Evolutionary conservation across 495 filamentous ascomycete species (phyloP).

Genomic region (Daldinia bambusicola): DNA sequence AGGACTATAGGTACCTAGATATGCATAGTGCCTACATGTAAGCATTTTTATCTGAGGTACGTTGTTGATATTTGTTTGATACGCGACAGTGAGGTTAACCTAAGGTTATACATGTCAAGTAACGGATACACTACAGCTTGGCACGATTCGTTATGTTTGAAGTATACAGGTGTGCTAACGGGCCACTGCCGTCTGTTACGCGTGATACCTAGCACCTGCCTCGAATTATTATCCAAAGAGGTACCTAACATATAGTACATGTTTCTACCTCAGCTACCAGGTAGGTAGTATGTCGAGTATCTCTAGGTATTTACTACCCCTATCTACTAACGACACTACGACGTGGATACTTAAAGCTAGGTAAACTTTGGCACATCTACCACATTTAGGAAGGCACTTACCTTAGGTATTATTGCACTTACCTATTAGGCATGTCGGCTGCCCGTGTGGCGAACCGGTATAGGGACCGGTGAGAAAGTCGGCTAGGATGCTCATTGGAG

Average conservation of each 20-base stretch:
- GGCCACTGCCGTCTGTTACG: conserved; percentile 25
- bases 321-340: not conserved
- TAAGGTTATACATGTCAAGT: not conserved
- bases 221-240: not conserved
- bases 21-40: not conserved
- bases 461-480: conserved; percentile 17
- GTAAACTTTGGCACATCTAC: no score
- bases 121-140: not conserved
- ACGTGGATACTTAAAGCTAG: not conserved
- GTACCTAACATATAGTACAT: conserved; percentile 11
- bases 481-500: conserved; percentile 29
- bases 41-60: not conserved
- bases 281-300: no score
- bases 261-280: no score
- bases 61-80: not conserved
- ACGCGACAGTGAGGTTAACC: not conserved
- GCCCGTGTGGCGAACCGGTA: conserved; percentile 15
- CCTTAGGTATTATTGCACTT: no score
- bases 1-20: no score
- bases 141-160: not conserved
- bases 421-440: not conserved
- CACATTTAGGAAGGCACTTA: not conserved
- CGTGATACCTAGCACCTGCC: conserved; percentile 7
- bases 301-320: not conserved
- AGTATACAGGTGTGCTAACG: not conserved